phyloP scores from a whole-genome alignment of 2,329 filamentous ascomycete species.

The Canariomyces notabilis region DNA sequence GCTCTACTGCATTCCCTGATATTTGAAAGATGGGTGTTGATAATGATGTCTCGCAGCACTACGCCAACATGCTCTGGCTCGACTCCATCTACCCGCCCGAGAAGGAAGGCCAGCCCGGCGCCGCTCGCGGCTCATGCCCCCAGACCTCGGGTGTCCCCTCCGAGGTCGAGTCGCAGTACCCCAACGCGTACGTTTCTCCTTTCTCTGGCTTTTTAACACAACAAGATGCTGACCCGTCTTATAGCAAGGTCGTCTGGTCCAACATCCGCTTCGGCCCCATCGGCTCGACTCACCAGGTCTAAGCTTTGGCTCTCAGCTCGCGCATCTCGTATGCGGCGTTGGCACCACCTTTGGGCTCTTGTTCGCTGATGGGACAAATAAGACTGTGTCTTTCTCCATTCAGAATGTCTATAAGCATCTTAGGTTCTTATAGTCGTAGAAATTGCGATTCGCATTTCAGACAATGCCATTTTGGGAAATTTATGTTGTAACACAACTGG shows the following conservation, averaged over 20 bases:
- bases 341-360: too few relatives aligned
- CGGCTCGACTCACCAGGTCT: conserved; percentile 35
- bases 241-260: conserved; percentile 38
- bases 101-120: conserved; percentile 34
- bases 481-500: too few relatives aligned
- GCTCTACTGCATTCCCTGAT: too few relatives aligned
- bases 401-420: too few relatives aligned
- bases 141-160: conserved; percentile 36
- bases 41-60: conserved; percentile 26
- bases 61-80: conserved; percentile 62
- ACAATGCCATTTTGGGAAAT: too few relatives aligned
- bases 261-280: conserved; percentile 45
- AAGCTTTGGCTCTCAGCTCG: too few relatives aligned
- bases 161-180: conserved; percentile 34
- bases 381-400: too few relatives aligned
- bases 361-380: too few relatives aligned
- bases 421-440: too few relatives aligned
- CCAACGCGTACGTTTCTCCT: conserved; percentile 28
- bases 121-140: conserved; percentile 40
- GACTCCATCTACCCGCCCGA: conserved; percentile 39
- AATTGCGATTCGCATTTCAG: too few relatives aligned
- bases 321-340: not conserved
- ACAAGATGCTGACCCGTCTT: not conserved
- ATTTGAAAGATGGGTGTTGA: too few relatives aligned
- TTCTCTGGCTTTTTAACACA: not conserved